phyloP scores from a whole-genome alignment of 192 early-diverging fungal species.

The Chytriomyces sp. region DNA sequence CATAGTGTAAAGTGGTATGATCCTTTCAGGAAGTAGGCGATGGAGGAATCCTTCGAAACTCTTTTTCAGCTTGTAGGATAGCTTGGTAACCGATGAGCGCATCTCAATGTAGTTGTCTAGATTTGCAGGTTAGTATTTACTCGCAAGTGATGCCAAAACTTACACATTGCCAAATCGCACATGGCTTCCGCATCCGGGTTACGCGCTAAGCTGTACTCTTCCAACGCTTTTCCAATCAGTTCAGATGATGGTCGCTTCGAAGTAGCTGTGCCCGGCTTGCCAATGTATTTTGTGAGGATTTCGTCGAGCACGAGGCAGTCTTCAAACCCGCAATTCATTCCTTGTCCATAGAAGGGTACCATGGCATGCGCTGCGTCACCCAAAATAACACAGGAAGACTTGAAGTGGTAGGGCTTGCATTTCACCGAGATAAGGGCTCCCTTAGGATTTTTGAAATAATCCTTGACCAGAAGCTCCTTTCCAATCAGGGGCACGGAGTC shows the following conservation, averaged over 20 bases:
- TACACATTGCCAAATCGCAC: slow-evolving; percentile 80
- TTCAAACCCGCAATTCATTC: slow-evolving; percentile 99
- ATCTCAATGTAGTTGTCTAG: slow-evolving; percentile 91
- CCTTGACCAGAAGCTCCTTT: slow-evolving; percentile 63
- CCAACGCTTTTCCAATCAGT: slow-evolving; percentile 62
- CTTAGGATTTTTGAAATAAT: slow-evolving; percentile 76
- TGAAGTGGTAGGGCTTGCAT: slow-evolving; percentile 85
- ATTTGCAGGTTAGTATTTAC: too few species aligned
- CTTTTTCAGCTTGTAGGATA: slow-evolving; percentile 76
- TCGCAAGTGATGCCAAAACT: background rate
- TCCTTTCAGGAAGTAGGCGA: slow-evolving; percentile 59
- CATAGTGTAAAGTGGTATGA: slow-evolving; percentile 95
- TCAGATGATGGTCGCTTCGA: slow-evolving; percentile 33
- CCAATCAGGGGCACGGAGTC: slow-evolving; percentile 66
- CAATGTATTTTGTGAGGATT: slow-evolving; percentile 44
- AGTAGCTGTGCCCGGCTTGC: background rate
- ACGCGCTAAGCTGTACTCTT: slow-evolving; percentile 71
- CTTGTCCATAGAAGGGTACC: slow-evolving; percentile 93
- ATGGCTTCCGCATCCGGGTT: slow-evolving; percentile 82
- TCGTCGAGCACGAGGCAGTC: slow-evolving; percentile 78
- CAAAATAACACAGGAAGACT: slow-evolving; percentile 74
- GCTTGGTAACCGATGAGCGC: slow-evolving; percentile 78
- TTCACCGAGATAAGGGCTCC: slow-evolving; percentile 84
- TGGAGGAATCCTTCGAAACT: slow-evolving; percentile 78
- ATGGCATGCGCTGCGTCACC: slow-evolving; percentile 98